A percentile compares a stretch with the other conserved stretches of the same genome.
Conservation (phyloP, 345 rosid species). For the Eucalyptus sideroxylon region DNA sequence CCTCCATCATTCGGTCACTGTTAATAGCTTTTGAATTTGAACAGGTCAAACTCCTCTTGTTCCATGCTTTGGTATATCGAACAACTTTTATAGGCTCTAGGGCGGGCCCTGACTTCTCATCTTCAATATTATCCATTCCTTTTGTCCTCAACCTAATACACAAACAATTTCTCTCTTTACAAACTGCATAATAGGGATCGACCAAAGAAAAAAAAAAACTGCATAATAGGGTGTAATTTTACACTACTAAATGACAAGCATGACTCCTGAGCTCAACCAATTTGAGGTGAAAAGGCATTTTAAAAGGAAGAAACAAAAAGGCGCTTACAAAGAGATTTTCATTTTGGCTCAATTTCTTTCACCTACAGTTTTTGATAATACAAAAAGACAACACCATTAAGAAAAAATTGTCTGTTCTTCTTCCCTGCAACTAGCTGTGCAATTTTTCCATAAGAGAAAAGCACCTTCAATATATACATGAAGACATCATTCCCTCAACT, state of each 20-base stretch:
- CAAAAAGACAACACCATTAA: neutral
- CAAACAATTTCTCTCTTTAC: neutral
- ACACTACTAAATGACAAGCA: neutral
- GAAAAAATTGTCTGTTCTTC: neutral
- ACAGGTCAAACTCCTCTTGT: neutral
- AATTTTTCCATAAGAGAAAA: neutral
- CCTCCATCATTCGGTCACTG: neutral
- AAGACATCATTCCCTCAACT: neutral
- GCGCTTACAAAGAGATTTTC: neutral
- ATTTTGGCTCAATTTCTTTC: neutral
- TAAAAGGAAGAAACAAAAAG: neutral
- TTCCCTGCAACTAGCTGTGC: neutral
- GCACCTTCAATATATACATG: neutral
- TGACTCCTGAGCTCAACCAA: neutral
- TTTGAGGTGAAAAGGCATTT: neutral
- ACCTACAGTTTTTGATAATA: neutral
- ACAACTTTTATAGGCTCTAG: neutral
- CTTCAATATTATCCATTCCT: neutral
- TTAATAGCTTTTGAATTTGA: neutral
- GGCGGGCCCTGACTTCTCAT: neutral
- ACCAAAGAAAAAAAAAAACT: no score
- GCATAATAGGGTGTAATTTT: neutral
- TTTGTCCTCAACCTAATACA: neutral
- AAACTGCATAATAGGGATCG: neutral
- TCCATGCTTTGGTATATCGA: neutral